A percentile compares a stretch with the other conserved stretches of the same genome.
phyloP scores from a whole-genome alignment of 179 eudicot species.

The Heliamphora pulchella region DNA sequence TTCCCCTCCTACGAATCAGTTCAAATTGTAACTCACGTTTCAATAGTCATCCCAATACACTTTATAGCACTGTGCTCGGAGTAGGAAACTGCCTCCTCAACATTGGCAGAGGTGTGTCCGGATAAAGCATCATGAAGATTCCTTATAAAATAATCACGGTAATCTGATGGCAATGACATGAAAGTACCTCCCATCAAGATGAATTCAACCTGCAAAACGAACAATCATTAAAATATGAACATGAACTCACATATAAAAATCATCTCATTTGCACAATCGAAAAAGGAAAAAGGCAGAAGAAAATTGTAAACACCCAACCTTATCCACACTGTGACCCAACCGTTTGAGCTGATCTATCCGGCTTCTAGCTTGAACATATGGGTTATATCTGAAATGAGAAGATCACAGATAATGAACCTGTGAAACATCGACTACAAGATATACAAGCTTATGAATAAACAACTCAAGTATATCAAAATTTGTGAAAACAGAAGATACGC shows the following conservation, averaged over 20 bases:
- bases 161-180: conserved; percentile 94
- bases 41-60: conserved; percentile 99
- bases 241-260: neutral
- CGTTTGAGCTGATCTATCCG: conserved; percentile 98
- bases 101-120: conserved; percentile 93
- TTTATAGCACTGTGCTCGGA: conserved; percentile 90
- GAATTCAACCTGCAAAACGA: conserved; percentile 63
- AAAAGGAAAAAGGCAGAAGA: neutral
- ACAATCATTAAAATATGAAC: neutral
- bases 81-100: conserved; percentile 94
- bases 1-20: neutral
- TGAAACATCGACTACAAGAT: neutral
- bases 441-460: neutral
- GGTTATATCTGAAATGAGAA: conserved; percentile 69
- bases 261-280: neutral
- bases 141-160: conserved; percentile 84
- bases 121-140: conserved; percentile 98
- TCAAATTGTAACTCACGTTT: conserved; percentile 60
- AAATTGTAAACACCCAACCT: conserved; percentile 26
- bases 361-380: conserved; percentile 94
- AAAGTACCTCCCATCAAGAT: conserved; percentile 99
- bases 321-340: conserved; percentile 94
- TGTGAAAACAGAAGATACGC: neutral
- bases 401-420: neutral
- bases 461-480: neutral